Percentiles rank a stretch among this genome's conserved stretches.
Conservation (phyloP, 2,329 filamentous ascomycete species). For the Pleurostoma richardsiae region DNA sequence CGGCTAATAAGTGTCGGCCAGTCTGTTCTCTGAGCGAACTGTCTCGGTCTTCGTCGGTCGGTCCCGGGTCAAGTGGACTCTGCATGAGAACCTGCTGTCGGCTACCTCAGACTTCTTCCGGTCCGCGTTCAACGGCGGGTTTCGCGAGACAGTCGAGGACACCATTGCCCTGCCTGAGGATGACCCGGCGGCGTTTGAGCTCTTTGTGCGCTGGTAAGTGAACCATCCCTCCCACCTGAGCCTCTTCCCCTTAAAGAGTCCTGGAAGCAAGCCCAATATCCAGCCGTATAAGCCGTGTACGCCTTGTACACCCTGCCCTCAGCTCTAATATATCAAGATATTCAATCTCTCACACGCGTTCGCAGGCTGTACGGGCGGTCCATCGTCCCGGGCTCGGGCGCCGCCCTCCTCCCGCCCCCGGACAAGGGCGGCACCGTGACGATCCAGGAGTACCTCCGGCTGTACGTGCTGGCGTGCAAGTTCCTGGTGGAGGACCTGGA, state of each 20-base stretch:
- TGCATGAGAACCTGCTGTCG: slow-evolving; percentile 7
- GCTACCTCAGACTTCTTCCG: slow-evolving; percentile 7
- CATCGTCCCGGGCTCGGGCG: neutral
- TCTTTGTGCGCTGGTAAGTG: slow-evolving; percentile 6
- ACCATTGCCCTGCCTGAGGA: slow-evolving; percentile 6
- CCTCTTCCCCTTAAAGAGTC: too few species aligned
- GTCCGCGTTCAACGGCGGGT: slow-evolving; percentile 8
- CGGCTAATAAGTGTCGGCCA: neutral
- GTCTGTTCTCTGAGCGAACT: slow-evolving; percentile 5
- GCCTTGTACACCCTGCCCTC: too few species aligned
- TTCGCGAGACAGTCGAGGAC: slow-evolving; percentile 5
- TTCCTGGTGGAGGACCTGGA: slow-evolving; percentile 8
- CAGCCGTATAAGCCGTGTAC: too few species aligned
- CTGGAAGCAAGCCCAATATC: too few species aligned
- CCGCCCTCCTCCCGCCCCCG: neutral
- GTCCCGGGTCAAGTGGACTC: neutral
- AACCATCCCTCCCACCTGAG: too few species aligned
- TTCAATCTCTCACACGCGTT: too few species aligned
- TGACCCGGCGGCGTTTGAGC: slow-evolving; percentile 7
- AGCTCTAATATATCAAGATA: too few species aligned
- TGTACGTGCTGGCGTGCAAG: slow-evolving; percentile 7
- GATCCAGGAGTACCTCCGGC: slow-evolving; percentile 4
- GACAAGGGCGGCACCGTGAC: neutral
- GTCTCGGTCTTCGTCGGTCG: slow-evolving; percentile 6
- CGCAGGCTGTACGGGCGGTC: slow-evolving; percentile 3